Base-by-base conservation (phyloP, 352 stramenopile species). In the Thalassiosira oceanica region DNA sequence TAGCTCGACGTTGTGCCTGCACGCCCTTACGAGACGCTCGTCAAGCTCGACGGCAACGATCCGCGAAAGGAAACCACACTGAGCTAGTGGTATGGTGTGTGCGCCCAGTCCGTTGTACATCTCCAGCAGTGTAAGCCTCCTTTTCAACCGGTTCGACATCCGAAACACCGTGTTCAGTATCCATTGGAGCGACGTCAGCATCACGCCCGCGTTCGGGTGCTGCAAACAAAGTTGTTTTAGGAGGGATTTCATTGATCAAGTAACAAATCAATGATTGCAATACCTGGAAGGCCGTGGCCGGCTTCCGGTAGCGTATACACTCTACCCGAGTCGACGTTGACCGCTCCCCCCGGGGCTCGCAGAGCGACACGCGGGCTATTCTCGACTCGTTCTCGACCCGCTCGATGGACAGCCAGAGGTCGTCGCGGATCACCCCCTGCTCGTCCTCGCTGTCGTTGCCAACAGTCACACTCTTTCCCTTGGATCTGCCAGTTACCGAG, bases 61-160 rank as follows among this genome's bases (percentile, higher is more conserved):
- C 44, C 57, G 23, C 29, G 57, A 52, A 0, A 87, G n/a, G 26
- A 86, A 37, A 13, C 23, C 62, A 41, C 54, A 71, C 56, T 78
- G 85, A 3, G 67, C 70, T 16, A 88, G 28, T 7, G 82, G 71
- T 5, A 87, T 64, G 16, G 82, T 90, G 58, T 90, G 82, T 5
- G 82, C 79, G 0, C 82, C 79, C 56, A 68, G 86, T 46, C 79
- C 82, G 60, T 74, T 85, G 48, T 90, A 88, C 65, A 90, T 75
- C 63, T 90, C 82, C 11, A 90, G 55, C 5, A 90, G 28, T 15
- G 35, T 16, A 39, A 7, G 29, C 16, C 15, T 39, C 42, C 11
- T 11, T 26, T 36, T 31, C 18, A 51, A 6, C 10, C 39, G 6
- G 39, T 69, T 23, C 21, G 11, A 11, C 53, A 89, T 83, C 15